A percentile compares a stretch with the other conserved stretches of the same genome.
phyloP scores from a whole-genome alignment of 2,329 filamentous ascomycete genomes.

The Exophiala sp. region DNA sequence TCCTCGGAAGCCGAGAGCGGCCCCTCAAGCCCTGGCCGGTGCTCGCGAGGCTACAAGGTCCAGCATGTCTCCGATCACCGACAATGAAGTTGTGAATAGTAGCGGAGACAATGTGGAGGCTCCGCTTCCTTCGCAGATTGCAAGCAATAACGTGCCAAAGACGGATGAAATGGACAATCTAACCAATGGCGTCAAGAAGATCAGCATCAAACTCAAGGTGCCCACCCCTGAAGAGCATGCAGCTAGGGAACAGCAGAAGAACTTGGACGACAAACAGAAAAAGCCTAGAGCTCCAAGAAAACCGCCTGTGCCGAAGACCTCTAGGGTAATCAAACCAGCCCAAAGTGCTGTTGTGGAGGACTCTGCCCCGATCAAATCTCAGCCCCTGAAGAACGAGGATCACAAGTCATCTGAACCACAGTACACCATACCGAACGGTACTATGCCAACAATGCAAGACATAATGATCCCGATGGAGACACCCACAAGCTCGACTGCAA shows the following conservation, averaged over 20 bases:
- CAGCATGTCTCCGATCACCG: neutral
- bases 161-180: slow-evolving; percentile 47
- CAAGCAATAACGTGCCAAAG: slow-evolving; percentile 27
- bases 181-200: slow-evolving; percentile 51
- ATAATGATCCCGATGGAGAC: too few species aligned
- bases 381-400: slow-evolving; percentile 8
- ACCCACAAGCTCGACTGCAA: too few species aligned
- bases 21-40: neutral
- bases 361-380: slow-evolving; percentile 12
- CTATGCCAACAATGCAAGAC: too few species aligned
- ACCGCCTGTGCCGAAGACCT: slow-evolving; percentile 28
- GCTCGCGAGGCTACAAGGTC: neutral
- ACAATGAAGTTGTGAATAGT: neutral
- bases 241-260: slow-evolving; percentile 41
- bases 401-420: neutral
- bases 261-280: slow-evolving; percentile 40
- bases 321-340: slow-evolving; percentile 14
- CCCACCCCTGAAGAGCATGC: slow-evolving; percentile 57
- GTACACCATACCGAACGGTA: too few species aligned
- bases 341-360: slow-evolving; percentile 10
- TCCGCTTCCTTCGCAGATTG: slow-evolving; percentile 39
- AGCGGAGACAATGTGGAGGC: slow-evolving; percentile 37
- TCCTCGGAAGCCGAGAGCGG: slow-evolving; percentile 33
- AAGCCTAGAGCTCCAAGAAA: slow-evolving; percentile 35
- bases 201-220: slow-evolving; percentile 56